phyloP scores from a whole-genome alignment of 805 yeast species.

The Saccharomycopsis fodiens region DNA sequence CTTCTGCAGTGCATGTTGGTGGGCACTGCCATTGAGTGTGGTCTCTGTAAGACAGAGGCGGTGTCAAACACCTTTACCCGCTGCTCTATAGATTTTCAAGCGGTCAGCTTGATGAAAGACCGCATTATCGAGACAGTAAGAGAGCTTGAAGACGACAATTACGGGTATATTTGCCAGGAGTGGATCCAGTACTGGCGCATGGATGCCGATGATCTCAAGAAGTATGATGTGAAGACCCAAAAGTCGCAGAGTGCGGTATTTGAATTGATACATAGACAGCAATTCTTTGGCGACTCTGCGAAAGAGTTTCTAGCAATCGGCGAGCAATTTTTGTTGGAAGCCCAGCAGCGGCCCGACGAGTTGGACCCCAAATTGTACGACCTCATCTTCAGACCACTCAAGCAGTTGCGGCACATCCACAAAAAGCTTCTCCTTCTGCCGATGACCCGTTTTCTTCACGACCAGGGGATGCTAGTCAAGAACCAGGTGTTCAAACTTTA shows the following conservation, averaged over 20 bases:
- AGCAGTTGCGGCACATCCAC: constrained; percentile 16
- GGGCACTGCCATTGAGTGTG: constrained; percentile 2
- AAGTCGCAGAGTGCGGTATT: constrained; percentile 16
- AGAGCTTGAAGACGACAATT: constrained; percentile 17
- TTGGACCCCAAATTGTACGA: constrained; percentile 12
- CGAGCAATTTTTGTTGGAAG: constrained; percentile 12
- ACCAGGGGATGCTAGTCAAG: constrained; percentile 17
- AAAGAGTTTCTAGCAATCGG: constrained; percentile 14
- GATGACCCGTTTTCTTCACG: constrained; percentile 15
- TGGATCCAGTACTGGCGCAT: constrained; percentile 18
- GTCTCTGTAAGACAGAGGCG: neutral
- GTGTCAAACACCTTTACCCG: neutral
- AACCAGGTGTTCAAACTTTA: constrained; percentile 16
- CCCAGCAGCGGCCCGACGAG: constrained; percentile 10
- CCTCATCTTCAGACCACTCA: constrained; percentile 15
- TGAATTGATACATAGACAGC: constrained; percentile 19
- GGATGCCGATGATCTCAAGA: constrained; percentile 15
- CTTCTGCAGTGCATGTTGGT: too few species aligned
- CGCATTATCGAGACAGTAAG: constrained; percentile 11
- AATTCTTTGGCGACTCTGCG: constrained; percentile 15
- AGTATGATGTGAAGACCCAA: constrained; percentile 11
- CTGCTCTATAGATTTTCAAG: constrained; percentile 6
- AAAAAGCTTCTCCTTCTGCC: constrained; percentile 16
- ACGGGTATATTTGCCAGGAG: constrained; percentile 19
- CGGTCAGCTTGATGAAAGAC: constrained; percentile 9